Evolutionary conservation across 352 stramenopile species (phyloP).

Genomic region (Globisporangium canariense): DNA sequence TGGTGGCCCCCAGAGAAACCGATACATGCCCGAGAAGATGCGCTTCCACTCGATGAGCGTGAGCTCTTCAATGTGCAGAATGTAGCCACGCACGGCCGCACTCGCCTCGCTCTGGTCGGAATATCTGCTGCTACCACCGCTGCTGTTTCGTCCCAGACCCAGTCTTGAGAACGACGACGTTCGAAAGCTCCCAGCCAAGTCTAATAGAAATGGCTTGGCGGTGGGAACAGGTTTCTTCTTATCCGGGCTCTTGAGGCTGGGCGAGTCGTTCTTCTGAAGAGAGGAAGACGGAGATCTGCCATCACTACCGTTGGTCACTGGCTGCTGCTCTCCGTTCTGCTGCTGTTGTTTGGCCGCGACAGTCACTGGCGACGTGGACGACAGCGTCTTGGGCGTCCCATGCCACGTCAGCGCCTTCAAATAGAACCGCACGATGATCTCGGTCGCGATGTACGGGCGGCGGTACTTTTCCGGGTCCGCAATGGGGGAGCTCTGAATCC

Average conservation of each 20-base stretch:
- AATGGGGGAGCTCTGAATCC: conserved; percentile 12
- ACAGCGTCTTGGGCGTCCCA: conserved; percentile 36
- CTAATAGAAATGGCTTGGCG: conserved; percentile 16
- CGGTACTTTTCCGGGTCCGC: conserved; percentile 49
- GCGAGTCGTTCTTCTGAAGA: neutral
- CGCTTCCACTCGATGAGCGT: conserved; percentile 59
- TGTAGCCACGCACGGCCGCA: conserved; percentile 48
- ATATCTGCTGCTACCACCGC: conserved; percentile 30
- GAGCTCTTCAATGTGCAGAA: conserved; percentile 64
- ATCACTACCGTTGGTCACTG: neutral
- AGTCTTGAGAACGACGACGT: conserved; percentile 2
- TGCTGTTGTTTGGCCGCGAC: neutral
- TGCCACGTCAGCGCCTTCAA: conserved; percentile 73
- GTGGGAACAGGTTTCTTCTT: conserved; percentile 3
- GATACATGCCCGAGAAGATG: conserved; percentile 67
- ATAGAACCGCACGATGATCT: conserved; percentile 78
- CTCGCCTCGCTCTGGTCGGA: conserved; percentile 31
- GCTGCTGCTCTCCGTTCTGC: neutral
- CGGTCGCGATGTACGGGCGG: conserved; percentile 52
- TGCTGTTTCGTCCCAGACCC: conserved; percentile 13
- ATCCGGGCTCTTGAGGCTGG: conserved; percentile 2
- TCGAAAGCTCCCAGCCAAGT: conserved; percentile 15
- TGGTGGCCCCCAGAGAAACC: conserved; percentile 34
- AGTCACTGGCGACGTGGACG: conserved; percentile 15
- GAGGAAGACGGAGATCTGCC: neutral